A percentile compares a stretch with the other conserved stretches of the same genome.
phyloP scores from a whole-genome alignment of 495 filamentous ascomycete genomes.

The Delitschia confertaspora region DNA sequence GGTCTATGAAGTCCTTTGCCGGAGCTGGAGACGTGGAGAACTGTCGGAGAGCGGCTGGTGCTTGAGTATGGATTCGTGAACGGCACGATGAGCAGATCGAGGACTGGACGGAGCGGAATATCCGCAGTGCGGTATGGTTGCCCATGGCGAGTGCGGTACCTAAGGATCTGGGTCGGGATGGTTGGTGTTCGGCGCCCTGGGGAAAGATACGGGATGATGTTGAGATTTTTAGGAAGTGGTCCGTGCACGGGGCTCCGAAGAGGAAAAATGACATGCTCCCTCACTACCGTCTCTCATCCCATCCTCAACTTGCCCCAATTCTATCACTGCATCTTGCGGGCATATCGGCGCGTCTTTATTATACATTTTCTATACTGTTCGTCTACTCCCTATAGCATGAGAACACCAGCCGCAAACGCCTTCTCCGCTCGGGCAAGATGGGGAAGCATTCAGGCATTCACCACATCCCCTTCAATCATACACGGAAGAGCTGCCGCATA shows the following conservation, averaged over 20 bases:
- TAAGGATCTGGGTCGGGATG: neutral
- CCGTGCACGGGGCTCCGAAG: conserved; percentile 14
- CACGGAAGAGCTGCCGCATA: conserved; percentile 48
- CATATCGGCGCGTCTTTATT: neutral
- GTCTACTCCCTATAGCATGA: conserved; percentile 26
- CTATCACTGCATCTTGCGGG: conserved; percentile 4
- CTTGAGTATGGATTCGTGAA: neutral
- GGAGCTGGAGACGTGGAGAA: too few relatives aligned
- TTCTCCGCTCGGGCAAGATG: conserved; percentile 28
- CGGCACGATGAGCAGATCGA: conserved; percentile 25
- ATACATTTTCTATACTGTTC: neutral
- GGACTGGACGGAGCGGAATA: conserved; percentile 8
- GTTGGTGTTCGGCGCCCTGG: neutral
- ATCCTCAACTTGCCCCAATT: conserved; percentile 2
- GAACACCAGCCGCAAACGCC: conserved; percentile 22
- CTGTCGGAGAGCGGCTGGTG: conserved; percentile 4
- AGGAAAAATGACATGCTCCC: conserved; percentile 4
- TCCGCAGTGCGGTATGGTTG: conserved; percentile 5
- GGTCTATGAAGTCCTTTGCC: too few relatives aligned
- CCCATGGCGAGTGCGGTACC: conserved; percentile 11
- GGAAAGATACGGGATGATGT: neutral
- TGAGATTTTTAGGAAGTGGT: neutral
- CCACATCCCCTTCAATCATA: conserved; percentile 29
- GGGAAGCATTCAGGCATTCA: conserved; percentile 14
- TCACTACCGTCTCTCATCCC: conserved; percentile 8